Evolutionary conservation across 2,329 filamentous ascomycete species (phyloP), one percentile per base, ranked within the genome.

Genomic region (Polytolypa hystricis): DNA sequence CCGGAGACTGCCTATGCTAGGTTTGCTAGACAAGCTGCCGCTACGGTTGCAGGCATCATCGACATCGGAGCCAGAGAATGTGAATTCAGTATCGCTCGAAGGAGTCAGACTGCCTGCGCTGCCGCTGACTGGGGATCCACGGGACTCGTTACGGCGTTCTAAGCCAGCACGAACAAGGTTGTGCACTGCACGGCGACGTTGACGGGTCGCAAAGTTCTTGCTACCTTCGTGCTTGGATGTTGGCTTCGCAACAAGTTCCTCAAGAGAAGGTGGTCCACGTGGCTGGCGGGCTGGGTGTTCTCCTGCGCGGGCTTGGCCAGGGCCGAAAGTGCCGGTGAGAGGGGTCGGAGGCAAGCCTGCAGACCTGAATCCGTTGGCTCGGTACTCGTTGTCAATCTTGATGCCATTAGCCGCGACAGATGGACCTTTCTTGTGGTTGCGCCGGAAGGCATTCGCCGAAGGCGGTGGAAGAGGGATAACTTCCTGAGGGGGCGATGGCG

Each of bases 281-380:
- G 91, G 91, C 62, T 98, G 91, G 41, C 91, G 86, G 35, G 84
- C 66, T 6, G 91, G 91, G 56, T 98, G 91, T 64, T 96, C 91
- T 48, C 91, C 91, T 53, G 86, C 86, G 56, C 91, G 85, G 41
- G 72, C 84, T 58, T 95, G 87, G 37, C 91, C 91, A 39, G 91
- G 91, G 31, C 86, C 91, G 54, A 96, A 96, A 5, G 79, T 81
- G 43, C 86, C 86, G 25, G 79, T 86, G 60, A 80, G 65, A 2
- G 85, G 86, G 5, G 85, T 89, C 25, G 77, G 68, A 4, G 89
- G 85, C 57, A 94, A 82, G 25, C 76, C 75, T 28, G 82, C 75
- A 25, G 84, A 82, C 67, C 86, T 91, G 39, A 84, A 84, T 77
- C 33, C 31, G 26, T 69, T 69, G 54, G 25, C 60, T 53, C 35